phyloP scores from a whole-genome alignment of 345 rosid species.

The Xanthoceras sorbifolium region DNA sequence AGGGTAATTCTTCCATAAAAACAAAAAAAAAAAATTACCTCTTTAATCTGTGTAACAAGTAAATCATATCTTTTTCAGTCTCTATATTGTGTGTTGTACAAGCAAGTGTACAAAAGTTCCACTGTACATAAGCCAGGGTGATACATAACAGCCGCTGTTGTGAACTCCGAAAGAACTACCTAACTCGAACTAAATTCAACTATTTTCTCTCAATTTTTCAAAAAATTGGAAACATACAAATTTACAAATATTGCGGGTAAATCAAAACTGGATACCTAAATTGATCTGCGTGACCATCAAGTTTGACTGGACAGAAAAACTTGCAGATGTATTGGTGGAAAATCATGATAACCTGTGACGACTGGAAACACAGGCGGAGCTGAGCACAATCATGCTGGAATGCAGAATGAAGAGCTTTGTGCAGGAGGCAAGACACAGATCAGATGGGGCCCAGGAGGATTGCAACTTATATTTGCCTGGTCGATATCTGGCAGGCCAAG shows the following conservation, averaged over 20 bases:
- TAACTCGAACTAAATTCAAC: constrained; percentile 5
- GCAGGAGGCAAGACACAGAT: constrained; percentile 87
- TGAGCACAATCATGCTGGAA: constrained; percentile 47
- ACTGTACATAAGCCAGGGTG: constrained; percentile 16
- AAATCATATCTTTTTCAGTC: neutral
- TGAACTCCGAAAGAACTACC: constrained; percentile 12
- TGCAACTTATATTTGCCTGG: constrained; percentile 79
- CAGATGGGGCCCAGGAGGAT: constrained; percentile 87
- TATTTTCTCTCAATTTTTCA: constrained; percentile 10
- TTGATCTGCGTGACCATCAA: neutral
- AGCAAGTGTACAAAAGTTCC: neutral
- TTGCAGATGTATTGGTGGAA: constrained; percentile 1
- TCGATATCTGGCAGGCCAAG: constrained; percentile 62
- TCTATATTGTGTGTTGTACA: constrained; percentile 8
- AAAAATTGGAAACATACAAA: constrained; percentile 4
- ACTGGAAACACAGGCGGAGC: neutral
- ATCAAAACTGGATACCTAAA: constrained; percentile 20
- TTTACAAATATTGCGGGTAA: constrained; percentile 11
- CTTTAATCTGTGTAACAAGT: neutral
- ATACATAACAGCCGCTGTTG: constrained; percentile 4
- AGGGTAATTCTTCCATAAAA: neutral
- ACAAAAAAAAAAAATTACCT: neutral
- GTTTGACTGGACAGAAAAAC: neutral
- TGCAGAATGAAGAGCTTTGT: constrained; percentile 81
- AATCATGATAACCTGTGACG: neutral